A percentile compares a stretch with the other conserved stretches of the same genome.
These are phyloP conservation scores for Yamadazyma triangularis DNA, from an alignment of 1,139 yeast species.

Conservation along the genomic window DNA sequence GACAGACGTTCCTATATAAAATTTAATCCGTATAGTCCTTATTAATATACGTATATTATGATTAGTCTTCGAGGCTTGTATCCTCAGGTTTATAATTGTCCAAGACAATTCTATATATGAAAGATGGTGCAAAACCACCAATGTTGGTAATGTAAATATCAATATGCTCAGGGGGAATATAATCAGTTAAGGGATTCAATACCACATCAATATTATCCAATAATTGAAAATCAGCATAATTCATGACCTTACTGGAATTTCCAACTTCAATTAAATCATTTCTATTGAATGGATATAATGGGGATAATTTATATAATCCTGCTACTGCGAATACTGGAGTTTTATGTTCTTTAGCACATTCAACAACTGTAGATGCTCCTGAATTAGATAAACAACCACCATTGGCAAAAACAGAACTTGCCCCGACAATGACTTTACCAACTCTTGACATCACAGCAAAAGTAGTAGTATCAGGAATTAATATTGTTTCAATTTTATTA, in stretches of 20 bases:
- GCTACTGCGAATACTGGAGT: conserved; percentile 97
- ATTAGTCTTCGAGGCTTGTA: conserved; percentile 45
- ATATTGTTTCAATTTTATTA: conserved; percentile 83
- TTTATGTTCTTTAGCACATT: conserved; percentile 90
- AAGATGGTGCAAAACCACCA: conserved; percentile 96
- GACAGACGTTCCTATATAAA: too few species aligned
- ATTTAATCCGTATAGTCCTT: too few species aligned
- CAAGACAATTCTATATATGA: conserved; percentile 89
- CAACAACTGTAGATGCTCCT: conserved; percentile 91
- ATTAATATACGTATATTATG: too few species aligned
- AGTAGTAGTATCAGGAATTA: conserved; percentile 89
- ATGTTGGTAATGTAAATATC: conserved; percentile 92
- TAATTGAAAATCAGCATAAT: conserved; percentile 59
- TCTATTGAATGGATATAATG: conserved; percentile 88
- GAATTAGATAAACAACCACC: conserved; percentile 91
- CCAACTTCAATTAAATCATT: conserved; percentile 91
- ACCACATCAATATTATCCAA: conserved; percentile 73
- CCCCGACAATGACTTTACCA: conserved; percentile 91
- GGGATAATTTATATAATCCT: conserved; percentile 89
- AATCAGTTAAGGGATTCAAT: conserved; percentile 88
- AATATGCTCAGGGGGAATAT: conserved; percentile 89
- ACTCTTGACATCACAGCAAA: conserved; percentile 97
- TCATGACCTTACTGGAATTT: conserved; percentile 78
- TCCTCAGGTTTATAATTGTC: conserved; percentile 91
- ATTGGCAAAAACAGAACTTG: conserved; percentile 88